These are phyloP conservation scores for Ascochyta pisi DNA, from an alignment of 2,329 filamentous ascomycete genomes.

Conservation along the genomic window DNA sequence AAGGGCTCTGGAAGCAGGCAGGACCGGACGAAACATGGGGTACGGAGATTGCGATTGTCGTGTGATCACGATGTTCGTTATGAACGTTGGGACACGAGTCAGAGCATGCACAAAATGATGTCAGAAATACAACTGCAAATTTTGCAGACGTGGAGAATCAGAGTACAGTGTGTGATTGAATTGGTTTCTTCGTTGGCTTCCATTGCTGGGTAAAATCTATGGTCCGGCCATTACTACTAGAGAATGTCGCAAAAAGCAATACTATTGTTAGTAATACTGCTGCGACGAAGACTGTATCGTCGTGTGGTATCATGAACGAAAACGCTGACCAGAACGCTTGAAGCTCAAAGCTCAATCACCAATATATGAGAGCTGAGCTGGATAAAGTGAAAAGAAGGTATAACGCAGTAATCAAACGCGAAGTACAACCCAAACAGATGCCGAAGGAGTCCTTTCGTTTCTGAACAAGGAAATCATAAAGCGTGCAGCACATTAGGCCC, in stretches of 20 bases:
- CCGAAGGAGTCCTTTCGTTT: neutral
- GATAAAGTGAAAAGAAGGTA: constrained; percentile 9
- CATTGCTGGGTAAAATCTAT: constrained; percentile 14
- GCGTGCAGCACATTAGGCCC: constrained; percentile 5
- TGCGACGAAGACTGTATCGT: constrained; percentile 4
- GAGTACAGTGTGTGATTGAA: neutral
- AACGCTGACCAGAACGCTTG: constrained; percentile 20
- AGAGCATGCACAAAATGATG: constrained; percentile 7
- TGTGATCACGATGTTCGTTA: constrained; percentile 7
- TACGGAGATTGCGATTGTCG: constrained; percentile 14
- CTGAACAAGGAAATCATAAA: constrained; percentile 5
- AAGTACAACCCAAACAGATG: neutral
- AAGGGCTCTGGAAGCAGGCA: constrained; percentile 13
- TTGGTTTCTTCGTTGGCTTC: constrained; percentile 2
- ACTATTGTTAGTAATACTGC: constrained; percentile 12
- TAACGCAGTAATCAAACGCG: constrained; percentile 13
- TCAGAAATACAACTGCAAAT: constrained; percentile 3
- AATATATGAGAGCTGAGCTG: constrained; percentile 12
- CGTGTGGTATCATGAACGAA: constrained; percentile 18
- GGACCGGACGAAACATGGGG: constrained; percentile 14
- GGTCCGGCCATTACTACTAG: constrained; percentile 11
- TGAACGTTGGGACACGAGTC: constrained; percentile 6
- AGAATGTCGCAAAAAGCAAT: constrained; percentile 7
- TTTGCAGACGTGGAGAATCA: neutral
- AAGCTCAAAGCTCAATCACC: constrained; percentile 16